Evolutionary conservation across 306 rosid species (phyloP).

Genomic region (Carpinus viminea): DNA sequence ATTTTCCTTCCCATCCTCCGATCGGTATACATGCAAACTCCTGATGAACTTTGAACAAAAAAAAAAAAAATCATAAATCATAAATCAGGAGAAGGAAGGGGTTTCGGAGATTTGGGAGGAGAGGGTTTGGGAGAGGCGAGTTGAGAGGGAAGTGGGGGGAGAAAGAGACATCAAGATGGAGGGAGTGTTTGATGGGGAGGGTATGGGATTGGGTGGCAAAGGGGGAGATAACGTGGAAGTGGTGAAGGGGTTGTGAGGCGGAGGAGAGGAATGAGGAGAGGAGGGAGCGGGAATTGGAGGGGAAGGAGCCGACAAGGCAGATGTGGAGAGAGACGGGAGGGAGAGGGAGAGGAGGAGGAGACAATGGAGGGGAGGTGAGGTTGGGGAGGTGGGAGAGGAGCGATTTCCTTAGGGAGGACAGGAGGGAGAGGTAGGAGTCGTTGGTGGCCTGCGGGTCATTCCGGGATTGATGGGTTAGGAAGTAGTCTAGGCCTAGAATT

Average conservation of each 20-base stretch:
- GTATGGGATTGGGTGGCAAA: constrained; percentile 37
- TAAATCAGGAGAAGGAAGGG: constrained; percentile 34
- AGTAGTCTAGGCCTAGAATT: constrained; percentile 68
- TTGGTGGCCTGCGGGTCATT: constrained; percentile 63
- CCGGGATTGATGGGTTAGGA: constrained; percentile 61
- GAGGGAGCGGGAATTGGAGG: constrained; percentile 52
- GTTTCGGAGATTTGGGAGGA: constrained; percentile 38
- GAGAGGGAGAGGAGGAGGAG: constrained; percentile 58
- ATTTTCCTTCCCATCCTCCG: too few species aligned
- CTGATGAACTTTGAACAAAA: too few species aligned
- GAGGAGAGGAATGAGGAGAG: constrained; percentile 72
- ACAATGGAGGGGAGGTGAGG: constrained; percentile 40
- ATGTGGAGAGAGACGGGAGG: constrained; percentile 62
- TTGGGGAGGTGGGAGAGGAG: constrained; percentile 36
- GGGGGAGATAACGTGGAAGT: constrained; percentile 82
- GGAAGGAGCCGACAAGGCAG: constrained; percentile 69
- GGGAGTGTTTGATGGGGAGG: constrained; percentile 59
- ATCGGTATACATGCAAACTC: too few species aligned
- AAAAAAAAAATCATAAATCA: too few species aligned
- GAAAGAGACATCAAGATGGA: constrained; percentile 64
- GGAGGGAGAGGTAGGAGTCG: constrained; percentile 70
- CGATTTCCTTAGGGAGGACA: constrained; percentile 49
- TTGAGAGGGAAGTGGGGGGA: constrained; percentile 51
- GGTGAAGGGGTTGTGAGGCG: constrained; percentile 56
- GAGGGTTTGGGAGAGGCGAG: constrained; percentile 52